Conservation (phyloP, 148 eudicot genomes). For the Amaranthus cruentus region DNA sequence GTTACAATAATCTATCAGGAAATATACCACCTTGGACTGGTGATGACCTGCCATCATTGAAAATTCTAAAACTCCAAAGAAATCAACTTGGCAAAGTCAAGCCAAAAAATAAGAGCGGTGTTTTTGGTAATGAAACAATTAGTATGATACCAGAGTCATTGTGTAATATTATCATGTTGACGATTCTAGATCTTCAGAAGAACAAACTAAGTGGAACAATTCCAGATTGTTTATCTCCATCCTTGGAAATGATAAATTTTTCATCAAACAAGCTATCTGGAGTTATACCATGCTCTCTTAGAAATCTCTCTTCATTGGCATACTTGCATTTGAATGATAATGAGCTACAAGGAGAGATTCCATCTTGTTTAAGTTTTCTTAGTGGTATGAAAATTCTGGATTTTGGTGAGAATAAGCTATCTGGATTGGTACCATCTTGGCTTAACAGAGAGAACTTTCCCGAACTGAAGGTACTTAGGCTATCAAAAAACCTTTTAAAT, state of each 20-base stretch:
- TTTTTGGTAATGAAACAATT: no score
- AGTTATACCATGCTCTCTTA: slow-evolving; percentile 12
- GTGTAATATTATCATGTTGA: background rate
- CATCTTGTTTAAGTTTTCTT: background rate
- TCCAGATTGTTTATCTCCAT: background rate
- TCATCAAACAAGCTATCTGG: slow-evolving; percentile 23
- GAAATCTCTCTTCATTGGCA: background rate
- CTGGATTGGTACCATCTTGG: background rate
- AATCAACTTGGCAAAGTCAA: no score
- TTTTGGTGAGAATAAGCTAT: slow-evolving; percentile 14
- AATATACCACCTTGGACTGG: no score
- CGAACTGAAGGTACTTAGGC: background rate
- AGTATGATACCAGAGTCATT: no score
- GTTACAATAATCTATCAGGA: no score
- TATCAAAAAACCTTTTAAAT: slow-evolving; percentile 4
- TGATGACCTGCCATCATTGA: no score
- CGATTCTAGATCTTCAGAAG: background rate
- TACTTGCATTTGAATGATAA: slow-evolving; percentile 14
- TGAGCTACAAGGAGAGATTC: slow-evolving; percentile 5
- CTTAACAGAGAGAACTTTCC: background rate
- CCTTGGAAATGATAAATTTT: background rate
- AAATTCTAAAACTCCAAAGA: no score
- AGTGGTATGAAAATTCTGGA: background rate
- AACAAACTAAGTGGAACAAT: slow-evolving; percentile 9
- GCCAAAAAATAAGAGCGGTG: no score